phyloP scores from a whole-genome alignment of 108 stramenopile genomes.

The Nitzschia putrida region DNA sequence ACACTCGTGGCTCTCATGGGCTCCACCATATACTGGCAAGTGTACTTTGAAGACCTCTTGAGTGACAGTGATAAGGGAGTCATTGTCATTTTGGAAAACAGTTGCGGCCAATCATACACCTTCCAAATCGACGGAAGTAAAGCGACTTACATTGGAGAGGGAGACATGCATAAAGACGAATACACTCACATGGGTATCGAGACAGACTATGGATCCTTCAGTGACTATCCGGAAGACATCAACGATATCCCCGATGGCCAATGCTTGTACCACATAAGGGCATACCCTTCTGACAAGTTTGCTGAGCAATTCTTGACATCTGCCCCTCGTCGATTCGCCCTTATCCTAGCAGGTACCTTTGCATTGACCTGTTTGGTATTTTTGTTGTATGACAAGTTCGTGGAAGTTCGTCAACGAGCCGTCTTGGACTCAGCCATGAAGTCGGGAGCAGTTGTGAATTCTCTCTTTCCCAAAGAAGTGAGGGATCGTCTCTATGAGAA shows the following conservation, averaged over 20 bases:
- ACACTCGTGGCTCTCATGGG: not conserved
- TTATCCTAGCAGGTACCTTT: not conserved
- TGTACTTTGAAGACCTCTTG: conserved; percentile 6
- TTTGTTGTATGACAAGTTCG: not conserved
- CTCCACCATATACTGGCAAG: not conserved
- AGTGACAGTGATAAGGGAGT: not conserved
- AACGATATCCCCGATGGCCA: not conserved
- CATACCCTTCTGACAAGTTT: conserved; percentile 7
- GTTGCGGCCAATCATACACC: conserved; percentile 1
- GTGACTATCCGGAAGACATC: not conserved
- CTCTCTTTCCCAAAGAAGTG: not conserved
- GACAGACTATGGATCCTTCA: not conserved
- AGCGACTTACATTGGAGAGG: not conserved
- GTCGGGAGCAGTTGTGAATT: not conserved
- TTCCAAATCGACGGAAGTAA: not conserved
- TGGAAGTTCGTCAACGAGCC: not conserved
- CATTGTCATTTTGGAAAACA: not conserved
- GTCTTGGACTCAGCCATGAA: not conserved
- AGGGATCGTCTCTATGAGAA: not conserved
- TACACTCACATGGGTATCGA: not conserved
- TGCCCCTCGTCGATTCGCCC: conserved; percentile 2
- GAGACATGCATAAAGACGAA: not conserved
- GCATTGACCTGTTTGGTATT: not conserved
- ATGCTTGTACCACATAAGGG: conserved; percentile 4
- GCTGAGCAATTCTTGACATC: not conserved